Base-by-base conservation (phyloP, 768 basidiomycete genomes). In the Coprinellus micaceus region DNA sequence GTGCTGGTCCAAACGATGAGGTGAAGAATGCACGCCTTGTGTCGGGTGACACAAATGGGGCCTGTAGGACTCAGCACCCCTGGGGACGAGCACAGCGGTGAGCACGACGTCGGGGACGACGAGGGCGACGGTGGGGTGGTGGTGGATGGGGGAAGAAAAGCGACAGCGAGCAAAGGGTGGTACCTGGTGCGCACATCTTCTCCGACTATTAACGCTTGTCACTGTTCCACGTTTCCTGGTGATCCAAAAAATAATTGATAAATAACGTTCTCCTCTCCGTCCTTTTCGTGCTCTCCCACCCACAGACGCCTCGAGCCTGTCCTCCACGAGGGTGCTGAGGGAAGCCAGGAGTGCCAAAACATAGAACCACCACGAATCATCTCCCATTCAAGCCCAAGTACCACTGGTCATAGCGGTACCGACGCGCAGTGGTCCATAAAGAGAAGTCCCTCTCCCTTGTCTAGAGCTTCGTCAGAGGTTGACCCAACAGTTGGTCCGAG, bases 201-300 rank as follows among this genome's bases (percentile, higher is more conserved):
- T 33, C 33, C 33, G 21, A 48, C 6, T 28, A 26, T 48, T 28
- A 49, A 36, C 33, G 49, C 49, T 51, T 51, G 49, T 36, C 49
- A 51, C 49, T 22, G 30, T 51, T 51, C 49, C 49, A 51, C 49
- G 49, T 51, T 51, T 24, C 36, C 19, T 51, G 13, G 22, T 51
- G 49, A 51, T 51, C 49, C 47, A 21, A 26, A 26, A 48, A 37
- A 51, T 51, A n/a, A 51, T 36, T 51, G 30, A 37, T 30, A 51
- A 37, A 36, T 33, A 33, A 13, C 33, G 33, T 13, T 33, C 33
- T 33, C 33, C 33, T 33, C 7, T 13, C 33, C 33, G 6, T 13
- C 13, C 33, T 33, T 33, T 13, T 33, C 33, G 33, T 13, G 13
- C 33, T 33, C 6, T 33, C 13, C 33, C 33, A 33, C 7, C 33